Conservation (phyloP, 2,329 filamentous ascomycete species). For the Fusarium sp. region DNA sequence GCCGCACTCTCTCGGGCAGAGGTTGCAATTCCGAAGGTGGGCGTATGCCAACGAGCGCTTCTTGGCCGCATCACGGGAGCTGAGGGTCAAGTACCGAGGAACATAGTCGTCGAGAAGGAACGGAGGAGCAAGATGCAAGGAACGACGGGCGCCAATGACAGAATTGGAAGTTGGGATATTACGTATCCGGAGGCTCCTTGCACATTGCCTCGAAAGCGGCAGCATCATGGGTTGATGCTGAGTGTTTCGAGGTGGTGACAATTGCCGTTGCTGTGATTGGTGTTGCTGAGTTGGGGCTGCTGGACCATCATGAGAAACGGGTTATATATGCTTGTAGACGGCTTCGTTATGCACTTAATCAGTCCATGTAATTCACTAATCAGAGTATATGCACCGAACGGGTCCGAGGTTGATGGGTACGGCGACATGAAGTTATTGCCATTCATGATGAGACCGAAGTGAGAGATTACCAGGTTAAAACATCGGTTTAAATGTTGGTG, state of each 20-base stretch:
- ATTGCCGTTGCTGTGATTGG: slow-evolving; percentile 45
- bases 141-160: slow-evolving; percentile 25
- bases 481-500: background rate
- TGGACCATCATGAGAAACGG: background rate
- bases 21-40: slow-evolving; percentile 84
- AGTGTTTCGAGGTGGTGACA: slow-evolving; percentile 38
- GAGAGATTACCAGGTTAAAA: background rate
- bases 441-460: background rate
- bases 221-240: slow-evolving; percentile 32
- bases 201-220: slow-evolving; percentile 26
- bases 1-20: slow-evolving; percentile 83
- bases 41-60: slow-evolving; percentile 83
- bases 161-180: slow-evolving; percentile 8
- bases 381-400: slow-evolving; percentile 1
- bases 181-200: background rate
- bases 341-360: slow-evolving; percentile 29
- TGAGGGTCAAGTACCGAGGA: slow-evolving; percentile 80
- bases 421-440: background rate
- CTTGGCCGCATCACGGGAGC: slow-evolving; percentile 77
- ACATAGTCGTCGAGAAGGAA: slow-evolving; percentile 84
- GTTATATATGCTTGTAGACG: background rate
- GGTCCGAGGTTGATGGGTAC: background rate
- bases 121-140: slow-evolving; percentile 70
- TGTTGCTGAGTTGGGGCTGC: slow-evolving; percentile 22
- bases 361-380: background rate